These are phyloP conservation scores for Vanrija sp. DNA, from an alignment of 1,284 basidiomycete genomes.

Conservation along the genomic window DNA sequence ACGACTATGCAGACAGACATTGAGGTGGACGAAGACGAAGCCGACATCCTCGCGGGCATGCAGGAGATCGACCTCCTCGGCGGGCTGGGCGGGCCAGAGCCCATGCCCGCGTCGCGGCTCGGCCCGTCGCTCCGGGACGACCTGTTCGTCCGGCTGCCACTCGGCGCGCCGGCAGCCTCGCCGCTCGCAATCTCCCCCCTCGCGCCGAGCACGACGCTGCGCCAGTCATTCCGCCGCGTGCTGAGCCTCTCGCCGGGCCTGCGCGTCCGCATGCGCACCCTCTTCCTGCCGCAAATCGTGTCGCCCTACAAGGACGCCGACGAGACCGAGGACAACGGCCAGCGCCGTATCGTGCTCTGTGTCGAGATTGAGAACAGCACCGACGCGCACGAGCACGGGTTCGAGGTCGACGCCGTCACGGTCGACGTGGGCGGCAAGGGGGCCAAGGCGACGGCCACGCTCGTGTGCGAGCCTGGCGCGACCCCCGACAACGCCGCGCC, in stretches of 20 bases:
- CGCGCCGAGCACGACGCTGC: conserved; percentile 55
- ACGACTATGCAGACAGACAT: conserved; percentile 17
- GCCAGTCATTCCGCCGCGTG: conserved; percentile 78
- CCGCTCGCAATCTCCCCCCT: conserved; percentile 1
- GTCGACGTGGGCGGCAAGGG: conserved; percentile 71
- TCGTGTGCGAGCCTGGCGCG: conserved; percentile 46
- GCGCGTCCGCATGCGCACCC: conserved; percentile 78
- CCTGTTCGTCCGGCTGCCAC: conserved; percentile 18
- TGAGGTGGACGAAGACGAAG: conserved; percentile 23
- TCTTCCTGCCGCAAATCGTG: conserved; percentile 67
- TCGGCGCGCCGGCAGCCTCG: neutral
- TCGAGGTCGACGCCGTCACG: conserved; percentile 66
- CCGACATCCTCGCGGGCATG: conserved; percentile 51
- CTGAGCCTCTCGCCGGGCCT: conserved; percentile 72
- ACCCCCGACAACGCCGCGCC: conserved; percentile 22
- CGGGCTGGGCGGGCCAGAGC: conserved; percentile 51
- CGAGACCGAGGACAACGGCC: conserved; percentile 65
- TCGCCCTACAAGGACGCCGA: conserved; percentile 52
- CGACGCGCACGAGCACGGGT: conserved; percentile 56
- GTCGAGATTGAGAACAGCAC: conserved; percentile 67
- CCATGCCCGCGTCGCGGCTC: conserved; percentile 34
- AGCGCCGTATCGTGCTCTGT: conserved; percentile 76
- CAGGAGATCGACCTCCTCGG: conserved; percentile 76
- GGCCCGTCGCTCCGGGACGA: conserved; percentile 32
- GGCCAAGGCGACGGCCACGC: conserved; percentile 56